Base-by-base conservation (phyloP, 371 early-diverging fungal species). In the Mortierella sp. region DNA sequence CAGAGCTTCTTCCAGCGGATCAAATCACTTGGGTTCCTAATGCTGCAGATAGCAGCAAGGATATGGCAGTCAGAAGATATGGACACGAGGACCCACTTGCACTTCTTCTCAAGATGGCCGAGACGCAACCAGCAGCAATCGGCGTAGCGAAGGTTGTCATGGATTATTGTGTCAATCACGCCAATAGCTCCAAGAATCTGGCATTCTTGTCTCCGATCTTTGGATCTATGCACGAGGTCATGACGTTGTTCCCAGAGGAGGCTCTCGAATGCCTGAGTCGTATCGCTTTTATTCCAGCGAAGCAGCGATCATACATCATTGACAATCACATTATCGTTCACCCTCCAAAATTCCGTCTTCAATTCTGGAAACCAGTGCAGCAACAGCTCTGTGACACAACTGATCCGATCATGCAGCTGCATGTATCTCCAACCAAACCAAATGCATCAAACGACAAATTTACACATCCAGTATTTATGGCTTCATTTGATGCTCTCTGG, bases 131-230 rank as follows among this genome's bases (percentile, higher is more conserved):
- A 13, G 26, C 47, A 19, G 49, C 32, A 12, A 61, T 61, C 12
- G 61, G 61, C 2, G 61, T 61, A 15, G 61, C 61, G 22, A 61
- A 61, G 49, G 47, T 61, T 6, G 47, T 61, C 13, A 61, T 61
- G 49, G 61, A 61, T 23, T 61, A 61, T 32, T 61, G 61, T 42
- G 43, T 19, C 13, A 28, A 3, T 37, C 68, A 68, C 43, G 68
- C 68, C 35, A 60, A 53, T 43, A 40, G 40, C 22, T 61, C 61
- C 3, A 34, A 32, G 22, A 68, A 68, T 31, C 61, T 61, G 6
- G 6, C 61, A 1, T 68, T 68, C 43, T 22, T 61, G 15, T 15
- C 61, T 3, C 68, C 68, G 3, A 49, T 68, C 9, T 61, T 68
- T 29, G 60, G 60, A 17, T 45, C 61, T 8, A 34, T 68, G 47